phyloP scores from a whole-genome alignment of 1,284 basidiomycete species.

The Apiotrichum laibachii region DNA sequence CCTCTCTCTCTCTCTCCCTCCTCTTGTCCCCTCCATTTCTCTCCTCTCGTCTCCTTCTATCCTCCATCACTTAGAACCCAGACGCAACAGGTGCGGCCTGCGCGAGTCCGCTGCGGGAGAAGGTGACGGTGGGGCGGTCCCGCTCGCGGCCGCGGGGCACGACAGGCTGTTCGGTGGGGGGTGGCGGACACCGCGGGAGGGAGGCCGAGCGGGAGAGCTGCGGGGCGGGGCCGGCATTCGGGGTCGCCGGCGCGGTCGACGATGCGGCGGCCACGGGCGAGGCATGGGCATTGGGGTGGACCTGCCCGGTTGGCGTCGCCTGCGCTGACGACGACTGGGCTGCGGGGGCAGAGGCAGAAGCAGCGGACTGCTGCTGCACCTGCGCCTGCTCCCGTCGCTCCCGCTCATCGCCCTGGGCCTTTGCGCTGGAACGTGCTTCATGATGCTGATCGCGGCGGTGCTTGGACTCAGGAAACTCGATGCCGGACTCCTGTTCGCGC shows the following conservation, averaged over 20 bases:
- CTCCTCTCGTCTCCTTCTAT: neutral
- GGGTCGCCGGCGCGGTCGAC: conserved; percentile 3
- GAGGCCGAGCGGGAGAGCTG: neutral
- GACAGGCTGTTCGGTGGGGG: neutral
- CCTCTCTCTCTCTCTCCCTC: neutral
- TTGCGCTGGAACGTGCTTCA: neutral
- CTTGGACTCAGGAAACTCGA: conserved; percentile 7
- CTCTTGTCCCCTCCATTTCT: neutral
- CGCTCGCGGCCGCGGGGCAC: neutral
- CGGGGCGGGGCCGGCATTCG: neutral
- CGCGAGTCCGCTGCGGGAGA: neutral
- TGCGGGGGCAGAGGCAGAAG: neutral
- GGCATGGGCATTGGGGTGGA: neutral
- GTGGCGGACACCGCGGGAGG: neutral
- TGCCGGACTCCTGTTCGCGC: conserved; percentile 26
- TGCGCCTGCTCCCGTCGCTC: neutral
- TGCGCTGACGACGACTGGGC: neutral
- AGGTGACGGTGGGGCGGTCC: neutral
- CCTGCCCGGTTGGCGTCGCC: neutral
- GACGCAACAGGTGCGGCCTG: neutral
- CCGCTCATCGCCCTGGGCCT: no score
- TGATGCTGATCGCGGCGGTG: conserved; percentile 10
- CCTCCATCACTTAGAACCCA: neutral
- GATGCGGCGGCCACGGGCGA: neutral
- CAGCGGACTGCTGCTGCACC: neutral